A percentile compares a stretch with the other conserved stretches of the same genome.
phyloP scores from a whole-genome alignment of 176 grass and related monocot species.

The Bonia amplexicaulis region DNA sequence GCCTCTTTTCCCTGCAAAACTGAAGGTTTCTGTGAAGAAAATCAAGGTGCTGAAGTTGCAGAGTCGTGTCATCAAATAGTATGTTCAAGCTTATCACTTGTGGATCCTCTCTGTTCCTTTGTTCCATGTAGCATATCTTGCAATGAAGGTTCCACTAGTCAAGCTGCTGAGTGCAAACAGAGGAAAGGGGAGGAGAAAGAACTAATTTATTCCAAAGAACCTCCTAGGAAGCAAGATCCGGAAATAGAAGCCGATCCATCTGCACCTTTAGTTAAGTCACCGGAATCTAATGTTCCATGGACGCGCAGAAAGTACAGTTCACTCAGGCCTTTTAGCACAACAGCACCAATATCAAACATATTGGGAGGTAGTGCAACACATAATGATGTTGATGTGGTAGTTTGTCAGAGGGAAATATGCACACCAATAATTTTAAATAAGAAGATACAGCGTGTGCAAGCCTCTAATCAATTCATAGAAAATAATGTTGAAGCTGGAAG shows the following conservation, averaged over 20 bases:
- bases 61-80: constrained; percentile 19
- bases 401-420: constrained; percentile 26
- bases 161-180: constrained; percentile 16
- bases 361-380: constrained; percentile 11
- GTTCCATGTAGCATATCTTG: constrained; percentile 81
- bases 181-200: constrained; percentile 28
- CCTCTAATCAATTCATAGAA: constrained; percentile 34
- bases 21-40: constrained; percentile 26
- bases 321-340: constrained; percentile 50
- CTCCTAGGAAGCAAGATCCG: constrained; percentile 17
- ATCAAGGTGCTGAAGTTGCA: constrained; percentile 22
- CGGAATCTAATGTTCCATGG: constrained; percentile 20
- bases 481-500: constrained; percentile 35
- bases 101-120: constrained; percentile 75
- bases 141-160: constrained; percentile 33
- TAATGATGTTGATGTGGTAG: constrained; percentile 22
- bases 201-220: background rate
- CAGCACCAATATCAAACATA: constrained; percentile 27
- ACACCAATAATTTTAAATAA: constrained; percentile 44
- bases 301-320: constrained; percentile 33
- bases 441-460: constrained; percentile 39
- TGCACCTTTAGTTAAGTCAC: constrained; percentile 7
- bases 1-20: constrained; percentile 35
- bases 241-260: constrained; percentile 24
- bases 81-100: constrained; percentile 50